Percentiles rank a stretch among this genome's conserved stretches.
These are phyloP conservation scores for Melanomma pulvis-pyrius DNA, from an alignment of 495 filamentous ascomycete genomes.

Conservation along the genomic window DNA sequence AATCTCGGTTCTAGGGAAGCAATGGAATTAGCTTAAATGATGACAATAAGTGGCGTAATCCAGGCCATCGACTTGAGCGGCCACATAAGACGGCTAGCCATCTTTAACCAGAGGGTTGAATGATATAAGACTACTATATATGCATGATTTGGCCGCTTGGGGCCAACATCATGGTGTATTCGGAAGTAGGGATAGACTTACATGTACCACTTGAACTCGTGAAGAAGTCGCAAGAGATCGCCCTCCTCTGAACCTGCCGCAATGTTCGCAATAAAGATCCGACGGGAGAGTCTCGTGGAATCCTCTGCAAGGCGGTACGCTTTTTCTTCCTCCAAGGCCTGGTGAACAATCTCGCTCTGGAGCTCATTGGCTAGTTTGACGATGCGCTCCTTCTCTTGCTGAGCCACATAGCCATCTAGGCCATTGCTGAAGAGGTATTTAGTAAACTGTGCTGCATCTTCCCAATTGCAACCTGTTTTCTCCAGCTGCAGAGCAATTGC, in stretches of 20 bases:
- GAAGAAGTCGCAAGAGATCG: slow-evolving; percentile 2
- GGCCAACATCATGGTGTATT: neutral
- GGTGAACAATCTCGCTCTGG: neutral
- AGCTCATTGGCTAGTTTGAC: neutral
- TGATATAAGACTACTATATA: too few species aligned
- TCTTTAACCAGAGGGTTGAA: too few species aligned
- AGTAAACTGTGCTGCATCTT: neutral
- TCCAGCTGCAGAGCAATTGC: slow-evolving; percentile 4
- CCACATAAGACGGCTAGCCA: too few species aligned
- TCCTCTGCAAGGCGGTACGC: neutral
- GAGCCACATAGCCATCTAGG: slow-evolving; percentile 1
- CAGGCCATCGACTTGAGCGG: too few species aligned
- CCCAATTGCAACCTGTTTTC: neutral
- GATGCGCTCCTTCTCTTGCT: neutral
- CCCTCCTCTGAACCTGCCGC: slow-evolving; percentile 21
- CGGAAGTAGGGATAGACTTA: neutral
- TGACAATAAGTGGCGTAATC: too few species aligned
- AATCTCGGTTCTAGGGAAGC: slow-evolving; percentile 1
- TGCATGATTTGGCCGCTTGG: neutral
- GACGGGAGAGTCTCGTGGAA: neutral
- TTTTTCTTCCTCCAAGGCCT: slow-evolving; percentile 2
- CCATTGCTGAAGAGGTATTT: slow-evolving; percentile 6
- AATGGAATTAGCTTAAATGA: too few species aligned
- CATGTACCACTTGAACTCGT: neutral
- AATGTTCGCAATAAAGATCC: slow-evolving; percentile 17